phyloP scores from a whole-genome alignment of 768 basidiomycete species.

The Mycena crocata region DNA sequence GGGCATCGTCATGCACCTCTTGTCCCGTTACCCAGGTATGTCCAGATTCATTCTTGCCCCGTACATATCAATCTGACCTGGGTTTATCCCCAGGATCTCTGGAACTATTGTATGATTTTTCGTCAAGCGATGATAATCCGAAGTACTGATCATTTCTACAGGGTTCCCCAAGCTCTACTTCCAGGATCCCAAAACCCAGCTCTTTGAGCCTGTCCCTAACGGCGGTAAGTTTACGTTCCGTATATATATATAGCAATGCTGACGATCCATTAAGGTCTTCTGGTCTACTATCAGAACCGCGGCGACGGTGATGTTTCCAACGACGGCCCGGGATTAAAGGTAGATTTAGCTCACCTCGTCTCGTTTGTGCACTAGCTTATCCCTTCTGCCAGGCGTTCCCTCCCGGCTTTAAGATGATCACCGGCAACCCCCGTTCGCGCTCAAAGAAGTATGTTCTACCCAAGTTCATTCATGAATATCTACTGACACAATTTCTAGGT shows the following conservation, averaged over 20 bases:
- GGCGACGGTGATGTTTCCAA: constrained; percentile 51
- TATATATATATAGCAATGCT: neutral
- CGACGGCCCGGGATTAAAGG: constrained; percentile 51
- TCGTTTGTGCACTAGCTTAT: neutral
- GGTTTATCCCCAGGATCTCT: too few relatives aligned
- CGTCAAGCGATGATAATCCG: too few relatives aligned
- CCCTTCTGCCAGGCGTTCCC: constrained; percentile 49
- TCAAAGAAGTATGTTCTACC: constrained; percentile 78
- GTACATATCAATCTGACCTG: too few relatives aligned
- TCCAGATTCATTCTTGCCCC: too few relatives aligned
- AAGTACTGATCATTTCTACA: too few relatives aligned
- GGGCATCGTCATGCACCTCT: too few relatives aligned
- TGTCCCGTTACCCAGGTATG: too few relatives aligned
- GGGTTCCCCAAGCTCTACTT: constrained; percentile 59
- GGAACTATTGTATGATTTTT: too few relatives aligned
- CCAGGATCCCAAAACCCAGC: constrained; percentile 50
- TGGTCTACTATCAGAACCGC: constrained; percentile 57
- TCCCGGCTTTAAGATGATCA: constrained; percentile 55
- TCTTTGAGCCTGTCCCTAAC: constrained; percentile 51
- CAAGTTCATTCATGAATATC: too few relatives aligned
- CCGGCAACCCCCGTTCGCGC: constrained; percentile 68
- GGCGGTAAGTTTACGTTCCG: constrained; percentile 35
- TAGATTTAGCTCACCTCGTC: neutral
- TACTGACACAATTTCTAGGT: too few relatives aligned
- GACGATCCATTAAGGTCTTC: constrained; percentile 37